Evolutionary conservation across 1,284 basidiomycete species (phyloP).

Genomic region (Leccinum pallidistipes): DNA sequence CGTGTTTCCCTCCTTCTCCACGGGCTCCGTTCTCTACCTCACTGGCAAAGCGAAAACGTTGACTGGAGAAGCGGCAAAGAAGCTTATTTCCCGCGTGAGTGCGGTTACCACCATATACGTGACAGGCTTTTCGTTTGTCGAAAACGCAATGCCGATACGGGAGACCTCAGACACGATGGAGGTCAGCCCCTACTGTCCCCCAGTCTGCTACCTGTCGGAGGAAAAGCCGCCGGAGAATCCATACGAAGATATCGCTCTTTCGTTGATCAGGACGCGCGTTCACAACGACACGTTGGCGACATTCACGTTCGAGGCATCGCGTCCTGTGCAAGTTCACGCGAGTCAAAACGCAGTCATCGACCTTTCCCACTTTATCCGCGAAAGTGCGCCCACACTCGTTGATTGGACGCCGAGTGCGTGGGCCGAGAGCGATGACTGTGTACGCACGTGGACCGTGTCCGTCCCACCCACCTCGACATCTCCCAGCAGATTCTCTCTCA

Average conservation of each 20-base stretch:
- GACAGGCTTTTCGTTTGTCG: conserved; percentile 54
- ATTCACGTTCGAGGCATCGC: conserved; percentile 48
- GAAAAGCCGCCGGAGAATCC: conserved; percentile 37
- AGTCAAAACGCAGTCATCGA: conserved; percentile 59
- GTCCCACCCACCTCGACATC: conserved; percentile 36
- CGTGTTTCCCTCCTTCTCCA: conserved; percentile 52
- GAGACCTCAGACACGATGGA: conserved; percentile 38
- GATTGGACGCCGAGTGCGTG: conserved; percentile 40
- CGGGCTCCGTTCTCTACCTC: conserved; percentile 59
- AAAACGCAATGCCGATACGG: conserved; percentile 55
- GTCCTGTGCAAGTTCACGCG: conserved; percentile 40
- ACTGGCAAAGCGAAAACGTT: conserved; percentile 55
- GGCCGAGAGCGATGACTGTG: conserved; percentile 58
- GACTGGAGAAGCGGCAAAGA: conserved; percentile 46
- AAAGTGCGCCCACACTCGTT: conserved; percentile 50
- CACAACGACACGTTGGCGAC: conserved; percentile 51
- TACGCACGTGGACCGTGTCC: conserved; percentile 67
- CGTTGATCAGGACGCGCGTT: conserved; percentile 39
- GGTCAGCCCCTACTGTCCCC: conserved; percentile 60
- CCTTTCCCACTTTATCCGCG: conserved; percentile 50
- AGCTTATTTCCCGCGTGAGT: conserved; percentile 55
- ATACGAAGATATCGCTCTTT: conserved; percentile 33
- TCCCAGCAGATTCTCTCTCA: conserved; percentile 17
- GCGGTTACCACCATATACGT: conserved; percentile 48
- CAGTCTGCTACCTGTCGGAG: conserved; percentile 51